Evolutionary conservation across 257 asterid genomes (phyloP).

Genomic region (Scutellaria minor): DNA sequence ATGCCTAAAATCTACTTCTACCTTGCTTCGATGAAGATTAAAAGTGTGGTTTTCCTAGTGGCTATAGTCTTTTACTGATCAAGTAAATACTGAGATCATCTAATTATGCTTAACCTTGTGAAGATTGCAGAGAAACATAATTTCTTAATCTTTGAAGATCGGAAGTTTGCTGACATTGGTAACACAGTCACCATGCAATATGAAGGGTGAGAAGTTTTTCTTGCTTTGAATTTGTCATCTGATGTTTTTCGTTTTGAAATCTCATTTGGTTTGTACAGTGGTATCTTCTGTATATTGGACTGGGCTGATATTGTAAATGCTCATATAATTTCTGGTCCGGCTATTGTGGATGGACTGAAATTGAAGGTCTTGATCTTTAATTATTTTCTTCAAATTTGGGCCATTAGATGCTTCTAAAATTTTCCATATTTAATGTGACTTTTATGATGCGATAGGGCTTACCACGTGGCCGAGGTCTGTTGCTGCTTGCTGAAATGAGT

Average conservation of each 20-base stretch:
- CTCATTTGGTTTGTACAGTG: constrained; percentile 60
- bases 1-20: constrained; percentile 15
- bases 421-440: constrained; percentile 31
- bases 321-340: constrained; percentile 97
- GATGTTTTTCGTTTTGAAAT: constrained; percentile 32
- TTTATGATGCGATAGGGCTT: constrained; percentile 61
- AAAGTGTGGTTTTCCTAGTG: constrained; percentile 10
- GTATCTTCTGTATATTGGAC: constrained; percentile 79
- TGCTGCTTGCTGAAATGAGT: constrained; percentile 98
- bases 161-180: constrained; percentile 99
- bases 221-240: constrained; percentile 22
- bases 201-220: constrained; percentile 67
- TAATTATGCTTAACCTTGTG: constrained; percentile 42
- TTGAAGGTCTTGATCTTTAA: constrained; percentile 59
- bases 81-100: not conserved
- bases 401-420: not conserved
- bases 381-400: constrained; percentile 1
- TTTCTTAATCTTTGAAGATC: constrained; percentile 91
- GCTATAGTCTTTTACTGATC: constrained; percentile 10
- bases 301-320: constrained; percentile 99
- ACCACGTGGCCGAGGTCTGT: constrained; percentile 80
- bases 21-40: constrained; percentile 19
- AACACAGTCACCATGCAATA: constrained; percentile 98
- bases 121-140: constrained; percentile 92
- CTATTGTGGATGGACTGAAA: constrained; percentile 94